Evolutionary conservation across 768 basidiomycete genomes (phyloP), one percentile per base, ranked within the genome.

Genomic region (Rhodosporidiobolus odoratus): DNA sequence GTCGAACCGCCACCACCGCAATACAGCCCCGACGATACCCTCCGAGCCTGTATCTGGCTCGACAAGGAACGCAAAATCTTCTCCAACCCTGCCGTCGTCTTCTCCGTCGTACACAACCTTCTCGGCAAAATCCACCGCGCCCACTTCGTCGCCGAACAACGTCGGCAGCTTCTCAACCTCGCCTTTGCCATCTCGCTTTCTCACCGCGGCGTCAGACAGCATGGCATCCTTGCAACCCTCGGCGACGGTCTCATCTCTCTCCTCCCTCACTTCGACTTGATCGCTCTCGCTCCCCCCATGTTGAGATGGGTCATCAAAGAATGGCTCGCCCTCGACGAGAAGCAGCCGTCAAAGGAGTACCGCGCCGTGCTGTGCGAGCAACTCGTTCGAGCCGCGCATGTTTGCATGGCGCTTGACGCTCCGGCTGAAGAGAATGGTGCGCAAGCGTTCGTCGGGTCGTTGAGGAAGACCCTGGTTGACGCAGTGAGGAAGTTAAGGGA

Each of bases 91-190:
- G 84, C 86, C 58, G 86, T 63, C 19, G 58, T 87, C 8, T 93
- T 90, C 78, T 91, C 93, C 69, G 84, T 90, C 64, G 78, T 91
- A 35, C 88, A 89, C 67, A 84, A 85, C 60, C 82, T 95, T 21
- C 86, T 94, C 71, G 83, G 86, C 9, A 83, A 84, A 48, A 80
- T 92, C 15, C 85, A 89, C 67, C 78, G 80, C 16, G 85, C 86
- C 0, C 87, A 87, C 27, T 83, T 96, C 47, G 84, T 95, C 70
- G 90, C 91, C 78, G 91, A 95, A 77, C 90, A 94, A 77, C 79
- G 86, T 48, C 86, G 94, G 19, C 80, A 88, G 37, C 77, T 93
- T 48, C 88, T 91, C 65, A 84, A 86, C 3, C 80, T 95, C 54
- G 86, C 85, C 35, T 79, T 97, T 37, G 88, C 90, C 84, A 83